phyloP scores from a whole-genome alignment of 2,329 filamentous ascomycete genomes.

The Exophiala dermatitidis region DNA sequence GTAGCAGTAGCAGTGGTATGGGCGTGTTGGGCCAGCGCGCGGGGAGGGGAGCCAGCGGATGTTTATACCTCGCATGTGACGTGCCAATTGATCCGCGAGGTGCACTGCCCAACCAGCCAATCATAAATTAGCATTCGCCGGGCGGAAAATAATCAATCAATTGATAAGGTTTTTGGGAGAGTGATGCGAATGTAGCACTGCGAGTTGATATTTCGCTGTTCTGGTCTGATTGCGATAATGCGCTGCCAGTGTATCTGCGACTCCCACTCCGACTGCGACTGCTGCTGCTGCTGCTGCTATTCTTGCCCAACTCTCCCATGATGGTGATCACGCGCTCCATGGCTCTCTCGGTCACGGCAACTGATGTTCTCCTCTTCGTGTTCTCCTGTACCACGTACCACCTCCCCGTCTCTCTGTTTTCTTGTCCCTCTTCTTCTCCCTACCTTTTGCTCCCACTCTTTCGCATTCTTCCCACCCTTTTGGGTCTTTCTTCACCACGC shows the following conservation, averaged over 20 bases:
- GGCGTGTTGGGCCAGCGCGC: slow-evolving; percentile 31
- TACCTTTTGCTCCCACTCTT: not conserved
- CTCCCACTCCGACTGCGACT: not conserved
- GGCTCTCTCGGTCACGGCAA: not conserved
- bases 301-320: not conserved
- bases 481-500: slow-evolving; percentile 2
- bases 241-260: not conserved
- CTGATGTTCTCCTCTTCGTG: not conserved
- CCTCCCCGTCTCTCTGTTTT: not conserved
- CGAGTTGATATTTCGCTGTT: not conserved
- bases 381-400: not conserved
- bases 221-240: not conserved
- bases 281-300: slow-evolving; percentile 3
- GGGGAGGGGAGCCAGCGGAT: slow-evolving; percentile 34
- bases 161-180: no score
- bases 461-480: slow-evolving; percentile 2
- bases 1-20: slow-evolving; percentile 25
- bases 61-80: slow-evolving; percentile 27
- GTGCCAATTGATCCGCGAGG: slow-evolving; percentile 16
- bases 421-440: not conserved
- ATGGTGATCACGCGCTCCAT: not conserved
- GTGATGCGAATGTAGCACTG: not conserved
- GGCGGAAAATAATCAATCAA: slow-evolving; percentile 4
- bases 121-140: slow-evolving; percentile 4
- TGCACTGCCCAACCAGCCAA: slow-evolving; percentile 16